Conservation (phyloP, 306 rosid genomes). For the Purshia tridentata region DNA sequence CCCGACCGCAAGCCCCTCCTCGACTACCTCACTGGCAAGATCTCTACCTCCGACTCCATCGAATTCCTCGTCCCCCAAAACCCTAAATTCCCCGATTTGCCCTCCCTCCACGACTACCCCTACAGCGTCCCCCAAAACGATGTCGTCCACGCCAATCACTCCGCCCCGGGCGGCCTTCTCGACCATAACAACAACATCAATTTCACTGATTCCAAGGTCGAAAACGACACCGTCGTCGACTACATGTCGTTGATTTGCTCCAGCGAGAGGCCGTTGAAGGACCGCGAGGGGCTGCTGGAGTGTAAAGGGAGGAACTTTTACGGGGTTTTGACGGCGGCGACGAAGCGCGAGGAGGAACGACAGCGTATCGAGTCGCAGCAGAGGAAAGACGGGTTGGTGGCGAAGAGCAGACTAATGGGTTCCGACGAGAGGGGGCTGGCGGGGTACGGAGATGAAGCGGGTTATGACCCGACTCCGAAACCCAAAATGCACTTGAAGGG, state of each 20-base stretch:
- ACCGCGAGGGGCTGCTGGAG: slow-evolving; percentile 70
- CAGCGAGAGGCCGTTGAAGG: slow-evolving; percentile 79
- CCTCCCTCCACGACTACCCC: slow-evolving; percentile 24
- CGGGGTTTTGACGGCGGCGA: slow-evolving; percentile 62
- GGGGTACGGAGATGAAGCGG: slow-evolving; percentile 68
- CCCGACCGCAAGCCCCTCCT: slow-evolving; percentile 92
- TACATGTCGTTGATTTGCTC: slow-evolving; percentile 53
- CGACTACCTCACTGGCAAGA: slow-evolving; percentile 73
- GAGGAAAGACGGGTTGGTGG: slow-evolving; percentile 92
- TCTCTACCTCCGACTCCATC: slow-evolving; percentile 75
- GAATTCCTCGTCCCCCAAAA: slow-evolving; percentile 63
- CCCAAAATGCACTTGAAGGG: slow-evolving; percentile 85
- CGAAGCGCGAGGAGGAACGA: slow-evolving; percentile 91
- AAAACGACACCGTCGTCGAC: slow-evolving; percentile 24
- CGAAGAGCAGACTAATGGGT: slow-evolving; percentile 82
- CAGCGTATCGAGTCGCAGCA: slow-evolving; percentile 85
- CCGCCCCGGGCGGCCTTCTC: too few species aligned
- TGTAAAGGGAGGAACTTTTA: slow-evolving; percentile 83
- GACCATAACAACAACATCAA: neutral
- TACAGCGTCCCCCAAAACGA: slow-evolving; percentile 30
- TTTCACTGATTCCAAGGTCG: neutral
- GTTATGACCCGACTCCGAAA: slow-evolving; percentile 64
- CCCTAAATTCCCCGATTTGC: slow-evolving; percentile 42
- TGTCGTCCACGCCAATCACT: neutral
- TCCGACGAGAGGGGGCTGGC: slow-evolving; percentile 64